Base-by-base conservation (phyloP, 495 filamentous ascomycete genomes). In the Lindgomyces ingoldianus region DNA sequence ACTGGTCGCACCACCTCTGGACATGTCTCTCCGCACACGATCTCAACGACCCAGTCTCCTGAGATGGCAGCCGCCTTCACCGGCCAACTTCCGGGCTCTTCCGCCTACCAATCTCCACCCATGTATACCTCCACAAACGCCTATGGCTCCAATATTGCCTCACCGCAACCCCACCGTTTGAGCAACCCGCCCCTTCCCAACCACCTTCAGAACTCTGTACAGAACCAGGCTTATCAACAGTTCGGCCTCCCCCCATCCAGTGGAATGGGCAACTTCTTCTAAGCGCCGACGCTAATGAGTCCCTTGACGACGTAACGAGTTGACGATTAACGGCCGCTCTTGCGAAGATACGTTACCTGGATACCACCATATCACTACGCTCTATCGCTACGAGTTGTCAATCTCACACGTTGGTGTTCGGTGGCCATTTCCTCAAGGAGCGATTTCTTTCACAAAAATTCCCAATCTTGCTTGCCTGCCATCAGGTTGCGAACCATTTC, bases 181-280 rank as follows among this genome's bases (percentile, higher is more conserved):
- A 68, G 64, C 64, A 71, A 71, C 55, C 68, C 68, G 0, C 68
- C 68, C 14, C 60, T 71, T 26, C 68, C 68, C 19, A 67, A 45
- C 52, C 68, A 71, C 47, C 60, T 71, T 24, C 68, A 71, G 47
- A 67, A 71, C 45, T 60, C 68, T 68, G 68, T 71, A 62, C 64
- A 71, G 29, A 56, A 67, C 59, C 57, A 48, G 29, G 29, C 42
- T 14, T 68, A 62, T 54, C 65, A 51, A 44, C 59, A 62, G 45
- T 57, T 56, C 48, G 56, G 53, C 19, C 41, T 57, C 21, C 49
- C 57, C 36, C 65, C 62, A 44, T 30, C 57, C 45, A 65, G 60
- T 26, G 62, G 62, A 22, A 52, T 50, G 36, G 58, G 64, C 53
- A 54, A 53, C 58, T 68, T 58, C 27, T 68, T 62, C 65, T 68